Evolutionary conservation across 225 moss, liverwort and hornwort genomes (phyloP).

Genomic region (Physcomitrium patens): DNA sequence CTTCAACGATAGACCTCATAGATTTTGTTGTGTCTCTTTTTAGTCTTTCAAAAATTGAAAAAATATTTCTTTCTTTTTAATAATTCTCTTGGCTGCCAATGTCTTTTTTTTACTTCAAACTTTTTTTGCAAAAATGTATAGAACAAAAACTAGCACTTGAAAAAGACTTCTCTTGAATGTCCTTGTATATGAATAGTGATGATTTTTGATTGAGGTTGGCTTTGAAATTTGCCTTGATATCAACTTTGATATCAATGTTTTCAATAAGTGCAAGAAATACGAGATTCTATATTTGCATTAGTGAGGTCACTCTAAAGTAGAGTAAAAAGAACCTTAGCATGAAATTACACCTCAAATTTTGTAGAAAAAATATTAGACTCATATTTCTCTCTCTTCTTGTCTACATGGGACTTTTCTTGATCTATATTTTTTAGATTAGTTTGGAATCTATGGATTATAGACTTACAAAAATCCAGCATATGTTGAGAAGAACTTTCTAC

Average conservation of each 20-base stretch:
- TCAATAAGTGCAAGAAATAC: constrained; percentile 5
- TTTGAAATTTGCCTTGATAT: neutral
- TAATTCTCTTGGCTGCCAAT: constrained; percentile 31
- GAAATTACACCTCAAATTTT: neutral
- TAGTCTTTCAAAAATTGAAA: no score
- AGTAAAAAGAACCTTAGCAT: neutral
- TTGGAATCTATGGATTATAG: constrained; percentile 36
- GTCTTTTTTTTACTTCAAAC: constrained; percentile 35
- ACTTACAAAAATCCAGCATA: constrained; percentile 31
- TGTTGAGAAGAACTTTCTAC: constrained; percentile 22
- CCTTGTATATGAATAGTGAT: constrained; percentile 1
- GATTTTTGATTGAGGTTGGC: neutral
- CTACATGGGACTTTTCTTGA: constrained; percentile 5
- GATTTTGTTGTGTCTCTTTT: no score
- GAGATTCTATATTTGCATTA: neutral
- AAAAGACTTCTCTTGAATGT: constrained; percentile 23
- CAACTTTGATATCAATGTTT: neutral
- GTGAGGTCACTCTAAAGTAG: constrained; percentile 18
- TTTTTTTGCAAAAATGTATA: constrained; percentile 28
- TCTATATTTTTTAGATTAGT: constrained; percentile 15
- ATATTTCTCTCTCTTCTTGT: neutral
- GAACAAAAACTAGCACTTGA: constrained; percentile 31
- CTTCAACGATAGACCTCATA: no score
- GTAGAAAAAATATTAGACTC: neutral
- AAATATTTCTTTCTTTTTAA: no score